Evolutionary conservation across 202 grass and related monocot species (phyloP), one percentile per base, ranked within the genome.

Genomic region (Dendrocalamus latiflorus): DNA sequence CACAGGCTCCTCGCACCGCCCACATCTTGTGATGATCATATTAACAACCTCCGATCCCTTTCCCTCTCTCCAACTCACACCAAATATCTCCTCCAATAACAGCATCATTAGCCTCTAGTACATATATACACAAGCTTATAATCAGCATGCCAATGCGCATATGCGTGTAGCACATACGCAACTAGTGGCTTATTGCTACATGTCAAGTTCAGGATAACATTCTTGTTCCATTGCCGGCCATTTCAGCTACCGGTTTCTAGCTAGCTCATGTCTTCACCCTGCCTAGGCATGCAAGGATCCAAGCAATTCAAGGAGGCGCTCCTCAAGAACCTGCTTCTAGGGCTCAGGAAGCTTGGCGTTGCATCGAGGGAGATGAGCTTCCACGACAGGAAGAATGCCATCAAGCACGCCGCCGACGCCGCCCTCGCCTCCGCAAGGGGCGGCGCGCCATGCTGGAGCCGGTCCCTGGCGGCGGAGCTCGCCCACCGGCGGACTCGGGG

Each of bases 341-440:
- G 88, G 37, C 88, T 92, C 68, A 45, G 72, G 25, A 65, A 67
- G 65, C 50, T 53, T 1, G 77, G 73, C 21, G 67, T 78, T 15
- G 76, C 78, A 24, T 85, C 75, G 18, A 78, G 64, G 36, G 81
- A 54, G 68, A 95, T 86, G 90, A 60, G 77, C 41, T 59, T 90
- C 50, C 69, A 81, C 14, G 75, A 89, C 42, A 74, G 86, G 78
- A 93, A 86, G 84, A 41, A 37, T 24, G 90, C 62, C 62, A 75
- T 95, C 75, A 69, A 76, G 60, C 88, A 65, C 80, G 86, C 79
- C 38, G 90, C 88, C 22, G 83, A 95, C 75, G 62, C 76, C 16
- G 86, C 85, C 24, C 87, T 95, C 55, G 88, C 68, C 69, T n/a
- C 34, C 3, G 54, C 88, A 9, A 75, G 85, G 65, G 88, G 89